Conservation (phyloP, 2,329 filamentous ascomycete genomes). For the Decorospora gaudefroyi region DNA sequence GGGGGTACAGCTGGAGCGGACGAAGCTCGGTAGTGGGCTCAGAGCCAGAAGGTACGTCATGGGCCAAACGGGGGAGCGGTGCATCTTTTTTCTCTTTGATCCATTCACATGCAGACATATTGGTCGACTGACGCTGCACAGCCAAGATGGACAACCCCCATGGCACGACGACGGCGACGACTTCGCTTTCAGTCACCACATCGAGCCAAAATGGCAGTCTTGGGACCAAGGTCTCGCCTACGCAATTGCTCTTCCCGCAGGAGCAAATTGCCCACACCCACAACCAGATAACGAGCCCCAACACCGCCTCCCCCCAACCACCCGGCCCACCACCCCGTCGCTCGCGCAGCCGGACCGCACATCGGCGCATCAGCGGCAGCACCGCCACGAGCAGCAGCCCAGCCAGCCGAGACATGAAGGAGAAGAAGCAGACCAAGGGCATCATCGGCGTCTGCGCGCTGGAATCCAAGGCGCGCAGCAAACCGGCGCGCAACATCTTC, state of each 20-base stretch:
- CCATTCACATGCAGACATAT: slow-evolving; percentile 2
- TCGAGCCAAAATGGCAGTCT: slow-evolving; percentile 51
- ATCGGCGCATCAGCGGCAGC: slow-evolving; percentile 79
- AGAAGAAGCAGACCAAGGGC: slow-evolving; percentile 58
- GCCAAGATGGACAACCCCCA: slow-evolving; percentile 37
- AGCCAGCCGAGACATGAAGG: slow-evolving; percentile 64
- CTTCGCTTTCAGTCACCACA: slow-evolving; percentile 52
- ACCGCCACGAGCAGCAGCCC: slow-evolving; percentile 82
- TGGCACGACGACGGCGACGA: slow-evolving; percentile 51
- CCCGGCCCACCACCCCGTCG: slow-evolving; percentile 33
- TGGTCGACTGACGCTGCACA: slow-evolving; percentile 18
- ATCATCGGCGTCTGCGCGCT: slow-evolving; percentile 92
- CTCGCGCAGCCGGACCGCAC: slow-evolving; percentile 56
- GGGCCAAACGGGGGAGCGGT: slow-evolving; percentile 5
- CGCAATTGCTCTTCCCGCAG: slow-evolving; percentile 41
- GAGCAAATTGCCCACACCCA: slow-evolving; percentile 28
- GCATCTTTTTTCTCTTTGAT: slow-evolving; percentile 5
- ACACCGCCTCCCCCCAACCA: slow-evolving; percentile 11
- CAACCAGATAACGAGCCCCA: slow-evolving; percentile 16
- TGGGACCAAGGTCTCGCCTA: slow-evolving; percentile 48
- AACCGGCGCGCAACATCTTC: slow-evolving; percentile 93
- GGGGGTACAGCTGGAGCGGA: slow-evolving; percentile 57
- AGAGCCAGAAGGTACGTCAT: slow-evolving; percentile 51
- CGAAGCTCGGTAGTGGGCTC: slow-evolving; percentile 52
- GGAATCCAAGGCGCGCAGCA: slow-evolving; percentile 94